These are phyloP conservation scores for Austroboletus niveus DNA, from an alignment of 1,284 basidiomycete genomes.

Conservation along the genomic window DNA sequence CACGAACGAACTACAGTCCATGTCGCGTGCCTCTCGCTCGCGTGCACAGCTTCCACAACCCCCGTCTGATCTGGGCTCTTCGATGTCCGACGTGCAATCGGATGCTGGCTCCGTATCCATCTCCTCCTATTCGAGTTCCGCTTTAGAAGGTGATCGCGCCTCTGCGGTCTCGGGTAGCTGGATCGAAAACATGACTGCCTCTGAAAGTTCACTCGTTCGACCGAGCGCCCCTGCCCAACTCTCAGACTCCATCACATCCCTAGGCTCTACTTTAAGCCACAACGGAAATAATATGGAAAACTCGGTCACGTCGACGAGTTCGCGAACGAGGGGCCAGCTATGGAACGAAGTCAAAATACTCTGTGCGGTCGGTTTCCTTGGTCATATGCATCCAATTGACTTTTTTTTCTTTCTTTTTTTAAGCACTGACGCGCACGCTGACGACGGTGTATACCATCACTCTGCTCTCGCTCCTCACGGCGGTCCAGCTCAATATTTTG, in stretches of 20 bases:
- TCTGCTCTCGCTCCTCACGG: slow-evolving; percentile 78
- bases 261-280: slow-evolving; percentile 36
- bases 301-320: slow-evolving; percentile 23
- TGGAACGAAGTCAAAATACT: slow-evolving; percentile 85
- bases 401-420: neutral
- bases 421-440: slow-evolving; percentile 83
- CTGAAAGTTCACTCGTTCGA: slow-evolving; percentile 7
- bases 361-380: slow-evolving; percentile 43
- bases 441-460: slow-evolving; percentile 82
- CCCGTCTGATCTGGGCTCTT: slow-evolving; percentile 38
- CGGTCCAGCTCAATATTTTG: slow-evolving; percentile 80
- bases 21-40: slow-evolving; percentile 26
- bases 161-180: slow-evolving; percentile 47
- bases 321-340: slow-evolving; percentile 62
- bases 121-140: slow-evolving; percentile 30
- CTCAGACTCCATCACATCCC: slow-evolving; percentile 41
- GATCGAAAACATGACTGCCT: slow-evolving; percentile 44
- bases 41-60: slow-evolving; percentile 33
- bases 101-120: slow-evolving; percentile 47
- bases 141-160: slow-evolving; percentile 27
- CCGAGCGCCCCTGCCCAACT: slow-evolving; percentile 19
- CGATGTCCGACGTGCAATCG: slow-evolving; percentile 49
- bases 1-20: slow-evolving; percentile 61
- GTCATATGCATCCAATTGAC: slow-evolving; percentile 2
- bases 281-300: slow-evolving; percentile 5